Evolutionary conservation across 139 green algal genomes (phyloP).

Genomic region (Limnomonas spitsbergensis): DNA sequence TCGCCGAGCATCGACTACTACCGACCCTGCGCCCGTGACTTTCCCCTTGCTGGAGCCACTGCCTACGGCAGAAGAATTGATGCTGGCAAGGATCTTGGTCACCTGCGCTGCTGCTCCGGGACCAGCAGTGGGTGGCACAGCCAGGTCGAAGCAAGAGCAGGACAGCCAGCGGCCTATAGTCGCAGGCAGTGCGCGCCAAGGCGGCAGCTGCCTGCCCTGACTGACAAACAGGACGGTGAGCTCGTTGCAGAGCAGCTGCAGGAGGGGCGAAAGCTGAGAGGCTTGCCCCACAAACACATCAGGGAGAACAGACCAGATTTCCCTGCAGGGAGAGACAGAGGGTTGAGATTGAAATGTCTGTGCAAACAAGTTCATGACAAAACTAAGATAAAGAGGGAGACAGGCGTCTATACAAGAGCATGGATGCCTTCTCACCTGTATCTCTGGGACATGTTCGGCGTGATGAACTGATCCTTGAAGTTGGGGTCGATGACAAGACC

Average conservation of each 20-base stretch:
- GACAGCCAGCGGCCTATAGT: neutral
- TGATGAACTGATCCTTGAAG: neutral
- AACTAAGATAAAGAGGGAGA: no score
- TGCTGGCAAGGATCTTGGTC: neutral
- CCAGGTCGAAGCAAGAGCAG: neutral
- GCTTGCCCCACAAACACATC: slow-evolving; percentile 2
- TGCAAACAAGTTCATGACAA: no score
- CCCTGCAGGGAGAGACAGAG: neutral
- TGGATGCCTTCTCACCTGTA: slow-evolving; percentile 4
- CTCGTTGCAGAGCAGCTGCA: neutral
- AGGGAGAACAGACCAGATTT: neutral
- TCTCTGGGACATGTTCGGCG: neutral
- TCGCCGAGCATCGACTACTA: no score
- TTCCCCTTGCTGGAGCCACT: no score
- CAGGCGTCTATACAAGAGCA: no score
- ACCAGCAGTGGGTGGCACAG: neutral
- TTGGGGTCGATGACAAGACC: neutral
- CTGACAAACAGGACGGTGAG: neutral
- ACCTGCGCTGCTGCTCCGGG: neutral
- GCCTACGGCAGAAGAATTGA: no score
- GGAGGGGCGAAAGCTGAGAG: neutral
- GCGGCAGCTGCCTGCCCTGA: neutral
- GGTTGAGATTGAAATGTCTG: no score
- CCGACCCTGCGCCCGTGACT: no score
- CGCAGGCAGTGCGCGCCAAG: neutral